Evolutionary conservation across 2,329 filamentous ascomycete genomes (phyloP), one percentile per base, ranked within the genome.

Genomic region (Hypoxylon sp.): DNA sequence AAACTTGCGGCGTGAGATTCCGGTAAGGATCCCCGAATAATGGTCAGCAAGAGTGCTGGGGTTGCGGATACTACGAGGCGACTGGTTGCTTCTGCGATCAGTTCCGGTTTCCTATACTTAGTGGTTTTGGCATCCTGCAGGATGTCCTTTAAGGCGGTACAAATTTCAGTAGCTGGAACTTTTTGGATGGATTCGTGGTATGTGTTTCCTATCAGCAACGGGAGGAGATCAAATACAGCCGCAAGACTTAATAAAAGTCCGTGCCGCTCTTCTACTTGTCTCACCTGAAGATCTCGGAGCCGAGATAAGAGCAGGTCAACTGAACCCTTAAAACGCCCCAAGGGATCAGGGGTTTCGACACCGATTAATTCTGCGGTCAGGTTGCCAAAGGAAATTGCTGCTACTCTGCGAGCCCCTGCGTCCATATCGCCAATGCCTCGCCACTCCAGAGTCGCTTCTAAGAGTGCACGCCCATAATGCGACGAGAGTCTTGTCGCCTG

Each of bases 351-450:
- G 0, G 66, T 57, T 5, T 78, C 63, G 9, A 68, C 55, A 8
- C 63, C 66, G 3, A 82, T 80, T 37, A 83, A 74, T 63, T 83
- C 80, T 37, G 78, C 82, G 70, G 80, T 84, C 3, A 94, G 77
- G 1, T 79, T 76, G 5, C 93, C 93, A 73, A 95, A 90, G 0
- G 92, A 90, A 1, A 80, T 80, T 1, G 92, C 93, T 13, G 94
- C 91, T 54, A 88, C 86, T 73, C 93, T 86, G 67, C 96, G 88
- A 1, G 94, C 93, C 5, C 86, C 82, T 0, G 90, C 86, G 78
- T 98, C 94, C 8, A 89, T 84, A 71, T 97, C 93, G 0, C 91
- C 90, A n/a, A 97, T 87, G 0, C 96, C 96, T 78, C 95, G 88
- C 96, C 96, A 99, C 19, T 89, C 90, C 11, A 97, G 82, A 5